Evolutionary conservation across 106 monocot species (phyloP).

Genomic region (Acorus calamus): DNA sequence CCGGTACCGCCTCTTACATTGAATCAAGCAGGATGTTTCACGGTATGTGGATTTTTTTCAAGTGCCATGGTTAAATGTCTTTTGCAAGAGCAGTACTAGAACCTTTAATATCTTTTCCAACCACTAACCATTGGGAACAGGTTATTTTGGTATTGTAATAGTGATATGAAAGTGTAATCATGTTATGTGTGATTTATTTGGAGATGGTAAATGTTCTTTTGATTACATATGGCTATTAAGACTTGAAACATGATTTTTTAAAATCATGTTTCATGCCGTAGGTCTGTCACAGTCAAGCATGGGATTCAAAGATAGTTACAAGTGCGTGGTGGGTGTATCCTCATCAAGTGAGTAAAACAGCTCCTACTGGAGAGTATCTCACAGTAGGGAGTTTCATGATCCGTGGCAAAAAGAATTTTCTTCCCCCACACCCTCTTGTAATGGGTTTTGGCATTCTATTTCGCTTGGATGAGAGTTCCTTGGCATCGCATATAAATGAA

Average conservation of each 20-base stretch:
- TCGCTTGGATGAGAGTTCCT: slow-evolving; percentile 96
- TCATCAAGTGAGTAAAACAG: slow-evolving; percentile 99
- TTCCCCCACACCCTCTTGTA: slow-evolving; percentile 91
- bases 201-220: too few species aligned
- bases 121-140: too few species aligned
- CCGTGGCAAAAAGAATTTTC: slow-evolving; percentile 95
- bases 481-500: slow-evolving; percentile 93
- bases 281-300: slow-evolving; percentile 98
- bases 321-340: slow-evolving; percentile 99
- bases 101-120: too few species aligned
- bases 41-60: slow-evolving; percentile 45
- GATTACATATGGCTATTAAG: too few species aligned
- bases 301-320: slow-evolving; percentile 98
- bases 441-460: slow-evolving; percentile 98
- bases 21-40: slow-evolving; percentile 94
- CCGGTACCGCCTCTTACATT: slow-evolving; percentile 89
- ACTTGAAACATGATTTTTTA: too few species aligned
- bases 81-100: too few species aligned
- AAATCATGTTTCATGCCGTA: slow-evolving; percentile 12
- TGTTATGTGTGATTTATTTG: too few species aligned
- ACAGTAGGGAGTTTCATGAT: slow-evolving; percentile 99
- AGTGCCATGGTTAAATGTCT: background rate
- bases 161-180: too few species aligned
- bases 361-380: slow-evolving; percentile 96
- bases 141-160: too few species aligned